phyloP scores from a whole-genome alignment of 148 eudicot genomes.

The Rhododendron ovatum region DNA sequence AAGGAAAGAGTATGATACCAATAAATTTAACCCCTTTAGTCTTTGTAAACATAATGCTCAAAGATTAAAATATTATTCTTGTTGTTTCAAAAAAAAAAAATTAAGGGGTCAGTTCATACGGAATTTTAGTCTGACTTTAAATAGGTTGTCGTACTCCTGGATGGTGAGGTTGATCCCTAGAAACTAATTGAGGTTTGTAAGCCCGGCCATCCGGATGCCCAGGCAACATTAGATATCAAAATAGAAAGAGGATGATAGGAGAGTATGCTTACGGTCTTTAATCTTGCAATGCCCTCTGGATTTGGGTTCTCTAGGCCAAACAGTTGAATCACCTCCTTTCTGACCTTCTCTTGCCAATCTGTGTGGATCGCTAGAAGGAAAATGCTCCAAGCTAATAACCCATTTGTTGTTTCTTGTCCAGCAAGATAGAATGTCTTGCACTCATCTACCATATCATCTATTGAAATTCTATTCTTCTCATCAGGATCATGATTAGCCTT shows the following conservation, averaged over 20 bases:
- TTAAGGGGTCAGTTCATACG: too few relatives aligned
- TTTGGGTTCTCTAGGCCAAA: constrained; percentile 7
- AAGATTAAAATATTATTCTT: too few relatives aligned
- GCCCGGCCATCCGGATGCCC: neutral
- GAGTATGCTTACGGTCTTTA: neutral
- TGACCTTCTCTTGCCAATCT: constrained; percentile 14
- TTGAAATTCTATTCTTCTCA: neutral
- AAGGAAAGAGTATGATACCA: neutral
- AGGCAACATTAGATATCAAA: too few relatives aligned
- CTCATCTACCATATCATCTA: neutral
- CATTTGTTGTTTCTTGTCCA: constrained; percentile 1
- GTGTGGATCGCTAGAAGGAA: neutral
- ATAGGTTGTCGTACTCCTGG: fast-evolving
- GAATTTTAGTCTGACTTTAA: too few relatives aligned
- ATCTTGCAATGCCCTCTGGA: constrained; percentile 5
- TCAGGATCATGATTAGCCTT: neutral
- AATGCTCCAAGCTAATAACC: neutral
- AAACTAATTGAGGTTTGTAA: too few relatives aligned
- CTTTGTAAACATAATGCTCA: neutral
- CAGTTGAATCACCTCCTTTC: constrained; percentile 3
- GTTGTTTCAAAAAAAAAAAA: too few relatives aligned
- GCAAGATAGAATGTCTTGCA: constrained; percentile 1
- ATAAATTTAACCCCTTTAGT: too few relatives aligned
- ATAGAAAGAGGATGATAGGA: neutral
- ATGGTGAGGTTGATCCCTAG: too few relatives aligned